Percentiles rank a stretch among this genome's conserved stretches.
phyloP scores from a whole-genome alignment of 768 basidiomycete genomes.

The Naematelia encephala region DNA sequence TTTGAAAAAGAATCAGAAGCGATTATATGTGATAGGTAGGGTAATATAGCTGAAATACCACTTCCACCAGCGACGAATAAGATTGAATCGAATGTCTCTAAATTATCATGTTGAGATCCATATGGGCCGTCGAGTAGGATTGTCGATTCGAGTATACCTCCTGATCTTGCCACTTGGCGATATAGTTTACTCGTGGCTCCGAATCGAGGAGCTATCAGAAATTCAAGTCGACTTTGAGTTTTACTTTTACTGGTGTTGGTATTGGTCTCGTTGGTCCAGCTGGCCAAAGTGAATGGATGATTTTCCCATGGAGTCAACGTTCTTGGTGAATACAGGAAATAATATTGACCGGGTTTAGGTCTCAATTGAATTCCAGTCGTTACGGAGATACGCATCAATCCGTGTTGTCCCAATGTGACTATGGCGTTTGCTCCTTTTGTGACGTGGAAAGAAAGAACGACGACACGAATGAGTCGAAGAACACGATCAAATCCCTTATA shows the following conservation, averaged over 20 bases:
- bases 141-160: neutral
- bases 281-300: constrained; percentile 36
- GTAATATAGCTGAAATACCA: constrained; percentile 25
- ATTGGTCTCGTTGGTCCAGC: constrained; percentile 16
- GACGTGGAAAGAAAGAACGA: constrained; percentile 14
- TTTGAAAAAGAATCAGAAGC: neutral
- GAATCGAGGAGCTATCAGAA: constrained; percentile 16
- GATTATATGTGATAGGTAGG: constrained; percentile 16
- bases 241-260: too few species aligned
- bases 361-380: constrained; percentile 10
- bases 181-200: constrained; percentile 21
- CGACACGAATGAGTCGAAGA: constrained; percentile 20
- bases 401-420: constrained; percentile 3
- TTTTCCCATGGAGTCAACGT: constrained; percentile 31
- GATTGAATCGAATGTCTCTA: constrained; percentile 16
- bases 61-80: constrained; percentile 23
- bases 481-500: constrained; percentile 21
- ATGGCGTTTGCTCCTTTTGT: constrained; percentile 15
- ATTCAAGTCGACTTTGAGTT: constrained; percentile 10
- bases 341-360: constrained; percentile 28
- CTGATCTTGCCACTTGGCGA: constrained; percentile 3
- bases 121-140: constrained; percentile 35
- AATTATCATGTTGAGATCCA: constrained; percentile 17
- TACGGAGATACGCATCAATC: constrained; percentile 20
- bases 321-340: constrained; percentile 26